Evolutionary conservation across 176 grass and related monocot genomes (phyloP).

Genomic region (Areca catechu): DNA sequence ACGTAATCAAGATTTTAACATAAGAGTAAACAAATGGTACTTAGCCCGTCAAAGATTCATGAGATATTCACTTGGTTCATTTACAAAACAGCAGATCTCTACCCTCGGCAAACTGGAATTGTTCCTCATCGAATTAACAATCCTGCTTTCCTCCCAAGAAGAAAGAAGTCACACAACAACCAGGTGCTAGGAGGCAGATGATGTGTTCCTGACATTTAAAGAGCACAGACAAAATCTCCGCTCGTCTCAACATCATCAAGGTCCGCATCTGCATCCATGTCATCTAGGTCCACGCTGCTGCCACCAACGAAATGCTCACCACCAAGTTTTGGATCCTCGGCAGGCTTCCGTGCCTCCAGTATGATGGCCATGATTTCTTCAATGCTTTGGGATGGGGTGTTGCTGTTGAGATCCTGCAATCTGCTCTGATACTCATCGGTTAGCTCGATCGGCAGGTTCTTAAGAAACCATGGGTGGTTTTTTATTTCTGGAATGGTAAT

Average conservation of each 20-base stretch:
- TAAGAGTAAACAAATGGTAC: no score
- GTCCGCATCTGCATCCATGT: slow-evolving; percentile 48
- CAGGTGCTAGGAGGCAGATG: no score
- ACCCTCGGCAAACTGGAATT: no score
- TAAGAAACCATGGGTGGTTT: slow-evolving; percentile 91
- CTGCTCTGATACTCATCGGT: slow-evolving; percentile 64
- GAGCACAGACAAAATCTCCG: slow-evolving; percentile 55
- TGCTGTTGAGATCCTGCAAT: slow-evolving; percentile 24
- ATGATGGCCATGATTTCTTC: slow-evolving; percentile 67
- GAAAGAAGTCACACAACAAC: no score
- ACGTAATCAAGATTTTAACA: no score
- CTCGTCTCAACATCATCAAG: slow-evolving; percentile 71
- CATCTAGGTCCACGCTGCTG: slow-evolving; percentile 80
- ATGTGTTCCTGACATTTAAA: slow-evolving; percentile 20
- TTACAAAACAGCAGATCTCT: no score
- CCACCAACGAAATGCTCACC: slow-evolving; percentile 30
- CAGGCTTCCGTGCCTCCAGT: slow-evolving; percentile 58
- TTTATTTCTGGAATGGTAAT: slow-evolving; percentile 97
- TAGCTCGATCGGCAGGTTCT: slow-evolving; percentile 93
- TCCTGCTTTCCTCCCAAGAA: no score
- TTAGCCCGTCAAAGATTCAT: no score
- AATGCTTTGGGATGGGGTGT: slow-evolving; percentile 33
- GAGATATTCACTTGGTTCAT: no score
- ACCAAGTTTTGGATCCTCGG: slow-evolving; percentile 20
- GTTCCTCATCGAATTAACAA: no score